These are phyloP conservation scores for Parasarocladium wereldwijsianum DNA, from an alignment of 2,329 filamentous ascomycete genomes.

Conservation along the genomic window DNA sequence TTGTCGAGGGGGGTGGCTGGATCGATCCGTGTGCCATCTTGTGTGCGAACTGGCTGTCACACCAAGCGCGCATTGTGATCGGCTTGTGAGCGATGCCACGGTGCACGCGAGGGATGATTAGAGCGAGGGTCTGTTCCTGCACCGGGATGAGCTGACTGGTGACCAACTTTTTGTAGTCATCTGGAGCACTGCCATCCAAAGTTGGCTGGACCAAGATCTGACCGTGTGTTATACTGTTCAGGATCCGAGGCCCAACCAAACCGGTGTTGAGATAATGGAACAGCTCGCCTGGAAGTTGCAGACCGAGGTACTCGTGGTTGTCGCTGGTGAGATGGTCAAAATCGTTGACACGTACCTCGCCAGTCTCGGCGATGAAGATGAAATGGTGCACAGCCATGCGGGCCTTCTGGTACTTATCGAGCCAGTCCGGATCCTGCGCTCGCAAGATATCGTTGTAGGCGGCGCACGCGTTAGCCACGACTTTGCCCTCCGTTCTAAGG, in stretches of 20 bases:
- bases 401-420: slow-evolving; percentile 75
- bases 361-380: slow-evolving; percentile 63
- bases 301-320: slow-evolving; percentile 79
- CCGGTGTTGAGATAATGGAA: slow-evolving; percentile 82
- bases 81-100: slow-evolving; percentile 71
- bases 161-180: slow-evolving; percentile 69
- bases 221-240: slow-evolving; percentile 70
- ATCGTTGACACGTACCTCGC: slow-evolving; percentile 62
- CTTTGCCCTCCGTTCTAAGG: slow-evolving; percentile 52
- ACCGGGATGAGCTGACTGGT: slow-evolving; percentile 59
- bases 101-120: slow-evolving; percentile 67
- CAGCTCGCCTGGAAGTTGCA: slow-evolving; percentile 77
- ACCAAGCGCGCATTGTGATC: slow-evolving; percentile 73
- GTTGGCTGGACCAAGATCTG: slow-evolving; percentile 71
- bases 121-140: slow-evolving; percentile 60
- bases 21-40: slow-evolving; percentile 47
- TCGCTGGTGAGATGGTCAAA: slow-evolving; percentile 63
- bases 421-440: slow-evolving; percentile 57
- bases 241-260: slow-evolving; percentile 61
- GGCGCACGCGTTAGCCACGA: slow-evolving; percentile 58
- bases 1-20: slow-evolving; percentile 31
- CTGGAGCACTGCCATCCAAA: slow-evolving; percentile 65
- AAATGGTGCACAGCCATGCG: slow-evolving; percentile 79
- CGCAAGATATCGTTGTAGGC: slow-evolving; percentile 69
- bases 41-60: slow-evolving; percentile 52